phyloP scores from a whole-genome alignment of 176 grass and related monocot genomes.

The Carex parvula region DNA sequence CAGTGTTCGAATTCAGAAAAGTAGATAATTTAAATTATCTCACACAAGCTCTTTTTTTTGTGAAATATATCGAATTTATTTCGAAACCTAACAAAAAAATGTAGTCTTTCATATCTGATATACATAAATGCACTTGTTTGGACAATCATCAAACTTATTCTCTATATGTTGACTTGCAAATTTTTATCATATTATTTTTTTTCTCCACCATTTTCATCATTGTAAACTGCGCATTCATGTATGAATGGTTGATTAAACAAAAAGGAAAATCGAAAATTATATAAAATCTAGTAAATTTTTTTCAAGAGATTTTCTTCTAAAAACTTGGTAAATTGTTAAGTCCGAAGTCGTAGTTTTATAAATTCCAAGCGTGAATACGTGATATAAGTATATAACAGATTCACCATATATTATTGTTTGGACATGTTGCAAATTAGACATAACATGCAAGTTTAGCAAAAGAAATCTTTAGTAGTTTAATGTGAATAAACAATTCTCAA shows the following conservation, averaged over 20 bases:
- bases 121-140: background rate
- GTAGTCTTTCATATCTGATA: background rate
- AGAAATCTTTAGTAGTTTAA: background rate
- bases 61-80: background rate
- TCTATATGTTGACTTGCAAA: background rate
- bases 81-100: background rate
- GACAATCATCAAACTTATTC: background rate
- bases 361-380: too few relatives aligned
- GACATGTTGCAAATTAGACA: too few relatives aligned
- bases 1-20: background rate
- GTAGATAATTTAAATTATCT: background rate
- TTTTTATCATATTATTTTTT: too few relatives aligned
- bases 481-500: background rate
- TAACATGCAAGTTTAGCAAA: background rate
- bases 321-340: background rate
- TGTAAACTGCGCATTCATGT: too few relatives aligned
- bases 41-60: background rate
- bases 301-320: background rate
- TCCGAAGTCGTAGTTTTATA: background rate
- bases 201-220: too few relatives aligned
- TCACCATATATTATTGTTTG: too few relatives aligned
- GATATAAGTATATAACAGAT: too few relatives aligned
- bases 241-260: background rate
- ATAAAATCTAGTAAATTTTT: background rate
- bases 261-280: background rate